Evolutionary conservation across 352 stramenopile species (phyloP).

Genomic region (Phytophthora pisi): DNA sequence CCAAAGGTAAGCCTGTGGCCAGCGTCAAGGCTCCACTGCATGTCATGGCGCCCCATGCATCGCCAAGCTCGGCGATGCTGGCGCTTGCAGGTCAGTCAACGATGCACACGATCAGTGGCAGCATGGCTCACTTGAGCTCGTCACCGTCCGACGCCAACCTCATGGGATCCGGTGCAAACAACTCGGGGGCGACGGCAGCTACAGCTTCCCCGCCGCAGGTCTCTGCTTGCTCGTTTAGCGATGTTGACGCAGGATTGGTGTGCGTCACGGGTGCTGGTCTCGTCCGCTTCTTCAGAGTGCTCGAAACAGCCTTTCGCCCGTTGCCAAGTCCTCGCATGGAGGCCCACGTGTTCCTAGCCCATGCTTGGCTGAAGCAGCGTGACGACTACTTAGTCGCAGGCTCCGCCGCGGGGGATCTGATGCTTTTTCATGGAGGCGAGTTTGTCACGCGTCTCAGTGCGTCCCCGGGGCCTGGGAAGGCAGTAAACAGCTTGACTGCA

Average conservation of each 20-base stretch:
- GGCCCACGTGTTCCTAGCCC: conserved; percentile 73
- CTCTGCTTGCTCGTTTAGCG: conserved; percentile 87
- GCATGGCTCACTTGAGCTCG: conserved; percentile 31
- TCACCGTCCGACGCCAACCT: conserved; percentile 34
- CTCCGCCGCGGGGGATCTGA: conserved; percentile 79
- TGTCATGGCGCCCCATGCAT: conserved; percentile 48
- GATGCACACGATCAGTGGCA: conserved; percentile 24
- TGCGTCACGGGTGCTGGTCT: conserved; percentile 83
- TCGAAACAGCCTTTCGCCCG: conserved; percentile 84
- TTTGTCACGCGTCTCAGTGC: conserved; percentile 60
- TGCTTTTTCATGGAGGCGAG: conserved; percentile 88
- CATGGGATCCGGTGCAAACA: conserved; percentile 15
- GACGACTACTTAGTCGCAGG: conserved; percentile 90
- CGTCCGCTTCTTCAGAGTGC: conserved; percentile 92
- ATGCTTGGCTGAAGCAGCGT: conserved; percentile 91
- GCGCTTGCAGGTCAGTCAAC: conserved; percentile 34
- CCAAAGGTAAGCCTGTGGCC: conserved; percentile 88
- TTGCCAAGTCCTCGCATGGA: conserved; percentile 86
- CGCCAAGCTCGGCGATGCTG: conserved; percentile 56
- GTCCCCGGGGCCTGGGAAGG: conserved; percentile 55
- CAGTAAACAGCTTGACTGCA: conserved; percentile 65
- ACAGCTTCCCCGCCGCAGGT: conserved; percentile 40
- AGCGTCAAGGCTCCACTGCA: conserved; percentile 76
- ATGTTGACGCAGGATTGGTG: conserved; percentile 87
- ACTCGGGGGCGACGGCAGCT: conserved; percentile 3